Evolutionary conservation across 2,329 filamentous ascomycete genomes (phyloP), one percentile per base, ranked within the genome.

Genomic region (Zymoseptoria tritici): DNA sequence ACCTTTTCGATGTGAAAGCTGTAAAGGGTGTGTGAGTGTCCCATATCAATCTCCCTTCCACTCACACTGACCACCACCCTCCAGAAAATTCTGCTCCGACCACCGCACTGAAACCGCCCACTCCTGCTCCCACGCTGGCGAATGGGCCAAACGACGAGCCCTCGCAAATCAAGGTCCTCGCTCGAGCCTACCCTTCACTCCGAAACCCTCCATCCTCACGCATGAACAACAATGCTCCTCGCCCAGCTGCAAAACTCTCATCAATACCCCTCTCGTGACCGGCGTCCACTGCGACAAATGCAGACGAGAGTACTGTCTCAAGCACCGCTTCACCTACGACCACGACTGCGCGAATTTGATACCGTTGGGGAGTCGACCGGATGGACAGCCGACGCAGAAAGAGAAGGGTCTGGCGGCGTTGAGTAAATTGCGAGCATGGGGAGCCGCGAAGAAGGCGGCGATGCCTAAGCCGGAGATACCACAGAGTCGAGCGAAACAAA

Each of bases 1-100:
- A 4, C 94, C 94, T 3, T 97, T 97, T 76, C 83, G 86, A 71
- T 99, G 94, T 78, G 90, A 95, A 73, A 94, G 89, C 67, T 99
- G 94, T 78, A 83, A 78, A 70, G 80, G 81, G 77, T 80, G 69
- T 49, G 71, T 66, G 11, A 55, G 60, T 54, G 21, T 22, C 21
- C 21, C 21, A 22, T 22, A 22, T 22, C 21, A 22, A 22, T 22
- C 21, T 22, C 21, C 2, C 21, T 4, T 22, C 21, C 21, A 22
- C 2, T 22, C 21, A 22, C 21, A 4, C 21, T 22, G 21, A 22
- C 21, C 2, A 22, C 4, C 2, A 2, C 21, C 4, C 51, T 11
- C 7, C 57, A 70, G 68, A 29, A 70, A 68, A 16, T 99, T 86
- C 79, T 99, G 95, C 74, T 88, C 96, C 66, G 93, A 97, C 72